phyloP scores from a whole-genome alignment of 768 basidiomycete species.

The Tylopilus rubrobrunneus region DNA sequence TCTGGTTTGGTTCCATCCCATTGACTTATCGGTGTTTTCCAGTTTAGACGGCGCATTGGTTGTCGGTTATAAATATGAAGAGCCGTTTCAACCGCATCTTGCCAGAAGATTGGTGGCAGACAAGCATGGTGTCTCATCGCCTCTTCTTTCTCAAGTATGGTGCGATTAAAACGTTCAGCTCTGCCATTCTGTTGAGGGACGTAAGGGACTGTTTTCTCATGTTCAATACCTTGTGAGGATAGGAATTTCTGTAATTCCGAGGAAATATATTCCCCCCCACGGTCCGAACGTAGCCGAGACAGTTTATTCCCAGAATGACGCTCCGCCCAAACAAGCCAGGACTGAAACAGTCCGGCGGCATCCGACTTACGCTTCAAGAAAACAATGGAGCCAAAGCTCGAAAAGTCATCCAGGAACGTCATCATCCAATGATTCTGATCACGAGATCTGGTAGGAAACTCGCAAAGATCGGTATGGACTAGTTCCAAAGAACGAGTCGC shows the following conservation, averaged over 20 bases:
- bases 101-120: background rate
- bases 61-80: background rate
- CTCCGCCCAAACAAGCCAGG: background rate
- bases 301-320: background rate
- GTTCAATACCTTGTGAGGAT: background rate
- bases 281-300: background rate
- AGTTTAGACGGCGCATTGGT: background rate
- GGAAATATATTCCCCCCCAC: background rate
- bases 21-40: no score
- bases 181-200: background rate
- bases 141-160: background rate
- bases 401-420: background rate
- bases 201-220: background rate
- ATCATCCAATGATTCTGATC: background rate
- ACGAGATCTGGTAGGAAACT: background rate
- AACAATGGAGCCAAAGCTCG: background rate
- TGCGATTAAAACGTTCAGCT: background rate
- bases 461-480: background rate
- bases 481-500: no score
- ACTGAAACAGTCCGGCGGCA: rapidly evolving
- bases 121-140: background rate
- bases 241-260: rapidly evolving
- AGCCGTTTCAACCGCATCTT: background rate
- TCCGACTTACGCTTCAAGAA: background rate
- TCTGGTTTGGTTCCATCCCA: no score